A percentile compares a stretch with the other conserved stretches of the same genome.
phyloP scores from a whole-genome alignment of 176 grass and related monocot genomes.

The Poa annua region DNA sequence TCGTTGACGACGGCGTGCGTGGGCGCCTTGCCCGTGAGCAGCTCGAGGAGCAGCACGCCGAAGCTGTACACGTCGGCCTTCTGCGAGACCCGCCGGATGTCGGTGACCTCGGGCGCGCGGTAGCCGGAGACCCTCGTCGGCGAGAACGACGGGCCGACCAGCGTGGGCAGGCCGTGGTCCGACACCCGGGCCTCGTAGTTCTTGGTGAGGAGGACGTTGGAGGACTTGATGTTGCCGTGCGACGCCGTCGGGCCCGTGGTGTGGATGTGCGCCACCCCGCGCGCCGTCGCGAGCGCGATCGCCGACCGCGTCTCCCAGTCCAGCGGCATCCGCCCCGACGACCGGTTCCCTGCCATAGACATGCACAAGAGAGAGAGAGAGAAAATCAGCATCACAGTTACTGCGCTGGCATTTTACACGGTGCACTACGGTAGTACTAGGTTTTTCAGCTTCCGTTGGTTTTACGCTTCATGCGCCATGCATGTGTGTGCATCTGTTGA shows the following conservation, averaged over 20 bases:
- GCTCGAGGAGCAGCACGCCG: slow-evolving; percentile 81
- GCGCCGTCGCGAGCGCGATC: slow-evolving; percentile 73
- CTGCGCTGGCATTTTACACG: not conserved
- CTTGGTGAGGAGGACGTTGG: slow-evolving; percentile 95
- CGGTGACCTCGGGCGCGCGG: slow-evolving; percentile 94
- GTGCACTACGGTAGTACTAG: not conserved
- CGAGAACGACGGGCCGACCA: slow-evolving; percentile 67
- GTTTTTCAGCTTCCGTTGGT: slow-evolving; percentile 9
- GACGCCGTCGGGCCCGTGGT: slow-evolving; percentile 63
- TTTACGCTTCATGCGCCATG: slow-evolving; percentile 24
- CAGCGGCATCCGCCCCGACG: slow-evolving; percentile 79
- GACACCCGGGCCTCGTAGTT: slow-evolving; percentile 82
- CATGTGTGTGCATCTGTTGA: slow-evolving; percentile 1
- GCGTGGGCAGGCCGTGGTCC: slow-evolving; percentile 85
- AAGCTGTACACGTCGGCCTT: slow-evolving; percentile 88
- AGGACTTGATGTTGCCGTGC: slow-evolving; percentile 99
- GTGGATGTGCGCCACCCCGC: slow-evolving; percentile 80
- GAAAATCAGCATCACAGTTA: slow-evolving; percentile 9
- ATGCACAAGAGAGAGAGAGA: too few species aligned
- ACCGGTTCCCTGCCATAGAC: slow-evolving; percentile 67
- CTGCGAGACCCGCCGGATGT: slow-evolving; percentile 71
- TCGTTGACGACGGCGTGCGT: slow-evolving; percentile 92
- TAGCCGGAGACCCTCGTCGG: slow-evolving; percentile 73
- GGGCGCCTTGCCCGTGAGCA: slow-evolving; percentile 95
- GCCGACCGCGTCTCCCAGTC: slow-evolving; percentile 84